Conservation (phyloP, 2,329 filamentous ascomycete species). For the Talaromyces pinophilus region DNA sequence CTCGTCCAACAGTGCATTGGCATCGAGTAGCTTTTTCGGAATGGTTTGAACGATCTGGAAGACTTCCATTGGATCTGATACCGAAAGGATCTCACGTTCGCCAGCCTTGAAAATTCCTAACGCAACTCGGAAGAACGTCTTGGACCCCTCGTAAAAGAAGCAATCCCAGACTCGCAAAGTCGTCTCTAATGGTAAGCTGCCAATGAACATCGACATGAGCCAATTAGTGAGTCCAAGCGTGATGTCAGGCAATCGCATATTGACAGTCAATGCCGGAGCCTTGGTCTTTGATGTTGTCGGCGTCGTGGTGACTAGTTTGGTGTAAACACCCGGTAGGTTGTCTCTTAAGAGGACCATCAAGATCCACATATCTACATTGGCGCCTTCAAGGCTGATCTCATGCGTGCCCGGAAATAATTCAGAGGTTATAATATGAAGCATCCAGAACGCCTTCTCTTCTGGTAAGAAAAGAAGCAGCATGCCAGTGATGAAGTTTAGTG, state of each 20-base stretch:
- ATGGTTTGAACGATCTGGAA: conserved; percentile 91
- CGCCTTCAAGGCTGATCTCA: conserved; percentile 83
- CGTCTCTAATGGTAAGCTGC: conserved; percentile 86
- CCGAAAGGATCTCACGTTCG: conserved; percentile 74
- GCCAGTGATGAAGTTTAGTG: conserved; percentile 90
- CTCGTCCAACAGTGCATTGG: conserved; percentile 77
- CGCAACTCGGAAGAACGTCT: conserved; percentile 89
- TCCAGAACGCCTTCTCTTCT: conserved; percentile 89
- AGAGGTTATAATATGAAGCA: conserved; percentile 88
- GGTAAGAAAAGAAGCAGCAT: conserved; percentile 85
- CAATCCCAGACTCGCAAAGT: conserved; percentile 92
- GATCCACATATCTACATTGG: conserved; percentile 91
- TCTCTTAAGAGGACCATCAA: conserved; percentile 86
- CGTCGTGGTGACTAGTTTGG: conserved; percentile 77
- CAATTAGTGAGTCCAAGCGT: conserved; percentile 91
- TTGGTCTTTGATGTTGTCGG: conserved; percentile 40
- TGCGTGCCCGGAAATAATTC: conserved; percentile 89
- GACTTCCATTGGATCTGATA: conserved; percentile 88
- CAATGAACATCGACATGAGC: conserved; percentile 98
- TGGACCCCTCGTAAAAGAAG: conserved; percentile 93
- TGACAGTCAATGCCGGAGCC: conserved; percentile 45
- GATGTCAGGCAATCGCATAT: conserved; percentile 74
- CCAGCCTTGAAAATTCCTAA: conserved; percentile 88
- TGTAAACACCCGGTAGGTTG: conserved; percentile 78
- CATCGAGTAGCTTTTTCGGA: conserved; percentile 77